Conservation (phyloP, 768 basidiomycete species). For the Melanogaster broomeanus region DNA sequence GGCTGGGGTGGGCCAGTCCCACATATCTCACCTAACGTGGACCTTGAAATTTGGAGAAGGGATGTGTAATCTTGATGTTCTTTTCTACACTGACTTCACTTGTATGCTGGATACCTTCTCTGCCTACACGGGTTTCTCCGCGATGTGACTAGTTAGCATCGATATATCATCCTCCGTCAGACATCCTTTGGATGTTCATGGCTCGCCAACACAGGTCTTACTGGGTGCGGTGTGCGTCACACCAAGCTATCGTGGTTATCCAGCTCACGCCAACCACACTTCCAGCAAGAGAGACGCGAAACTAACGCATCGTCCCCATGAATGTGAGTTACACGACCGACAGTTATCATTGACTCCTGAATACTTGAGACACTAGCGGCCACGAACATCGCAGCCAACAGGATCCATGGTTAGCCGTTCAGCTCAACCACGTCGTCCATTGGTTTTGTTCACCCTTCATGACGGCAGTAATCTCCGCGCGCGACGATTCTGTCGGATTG, state of each 20-base stretch:
- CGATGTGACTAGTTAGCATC: background rate
- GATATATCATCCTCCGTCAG: background rate
- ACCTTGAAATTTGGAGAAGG: background rate
- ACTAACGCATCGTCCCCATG: background rate
- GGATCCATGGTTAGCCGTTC: background rate
- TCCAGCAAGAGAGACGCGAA: background rate
- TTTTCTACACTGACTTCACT: slow-evolving; percentile 8
- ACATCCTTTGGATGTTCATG: too few relatives aligned
- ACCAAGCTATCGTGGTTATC: too few relatives aligned
- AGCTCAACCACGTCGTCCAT: slow-evolving; percentile 56
- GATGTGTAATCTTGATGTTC: slow-evolving; percentile 7
- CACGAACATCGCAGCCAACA: background rate
- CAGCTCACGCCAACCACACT: background rate
- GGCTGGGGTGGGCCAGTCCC: background rate
- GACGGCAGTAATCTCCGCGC: slow-evolving; percentile 47
- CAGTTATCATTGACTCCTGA: background rate
- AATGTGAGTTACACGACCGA: background rate
- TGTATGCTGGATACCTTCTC: background rate
- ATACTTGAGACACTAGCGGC: background rate
- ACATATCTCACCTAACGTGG: slow-evolving; percentile 1
- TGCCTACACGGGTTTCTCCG: background rate
- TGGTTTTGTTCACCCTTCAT: slow-evolving; percentile 44
- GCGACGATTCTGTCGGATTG: slow-evolving; percentile 58
- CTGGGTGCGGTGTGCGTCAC: too few relatives aligned
- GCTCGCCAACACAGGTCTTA: too few relatives aligned